Evolutionary conservation across 106 monocot species (phyloP).

Genomic region (Phalaenopsis aphrodite): DNA sequence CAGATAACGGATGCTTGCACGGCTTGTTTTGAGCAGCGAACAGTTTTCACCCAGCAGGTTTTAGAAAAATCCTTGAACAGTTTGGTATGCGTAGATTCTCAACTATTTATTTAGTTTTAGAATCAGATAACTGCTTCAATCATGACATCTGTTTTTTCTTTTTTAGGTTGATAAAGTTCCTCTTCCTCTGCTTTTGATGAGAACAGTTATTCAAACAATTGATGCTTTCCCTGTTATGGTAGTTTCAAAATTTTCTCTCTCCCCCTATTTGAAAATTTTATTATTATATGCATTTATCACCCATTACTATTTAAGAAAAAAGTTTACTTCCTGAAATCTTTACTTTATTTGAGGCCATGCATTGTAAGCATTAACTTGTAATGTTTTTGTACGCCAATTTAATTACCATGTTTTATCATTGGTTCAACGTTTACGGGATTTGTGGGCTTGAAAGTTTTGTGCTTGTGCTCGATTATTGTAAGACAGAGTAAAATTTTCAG

Average conservation of each 20-base stretch:
- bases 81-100: constrained; percentile 46
- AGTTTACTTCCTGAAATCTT: not conserved
- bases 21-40: constrained; percentile 96
- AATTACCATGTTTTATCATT: not conserved
- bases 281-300: not conserved
- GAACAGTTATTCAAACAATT: constrained; percentile 95
- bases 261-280: not conserved
- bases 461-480: too few relatives aligned
- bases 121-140: not conserved
- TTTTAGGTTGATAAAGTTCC: constrained; percentile 77
- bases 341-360: not conserved
- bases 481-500: too few relatives aligned
- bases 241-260: constrained; percentile 7
- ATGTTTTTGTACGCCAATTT: not conserved
- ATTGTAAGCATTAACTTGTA: not conserved
- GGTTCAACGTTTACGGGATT: not conserved
- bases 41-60: constrained; percentile 95
- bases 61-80: constrained; percentile 72
- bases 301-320: not conserved
- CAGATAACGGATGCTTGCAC: constrained; percentile 95
- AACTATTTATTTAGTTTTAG: not conserved
- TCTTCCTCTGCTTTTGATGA: constrained; percentile 89
- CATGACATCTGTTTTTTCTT: not conserved
- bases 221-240: constrained; percentile 91
- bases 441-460: too few relatives aligned